Evolutionary conservation across 129 eudicot genomes (phyloP).

Genomic region (Smallanthus sonchifolius): DNA sequence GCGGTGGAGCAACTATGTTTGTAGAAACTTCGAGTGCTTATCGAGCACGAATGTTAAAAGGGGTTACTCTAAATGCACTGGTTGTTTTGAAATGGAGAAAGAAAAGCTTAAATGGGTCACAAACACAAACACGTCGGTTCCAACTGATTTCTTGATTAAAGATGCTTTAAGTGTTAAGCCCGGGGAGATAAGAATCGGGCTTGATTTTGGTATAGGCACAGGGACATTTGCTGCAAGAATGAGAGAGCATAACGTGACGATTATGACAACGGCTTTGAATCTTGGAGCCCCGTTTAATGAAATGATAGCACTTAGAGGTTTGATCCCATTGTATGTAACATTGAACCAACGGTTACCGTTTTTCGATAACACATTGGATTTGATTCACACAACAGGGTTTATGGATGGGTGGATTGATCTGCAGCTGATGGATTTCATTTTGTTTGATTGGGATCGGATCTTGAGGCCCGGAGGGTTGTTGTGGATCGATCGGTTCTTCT

Average conservation of each 20-base stretch:
- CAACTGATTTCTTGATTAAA: conserved; percentile 56
- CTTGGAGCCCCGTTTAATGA: conserved; percentile 94
- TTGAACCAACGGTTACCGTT: conserved; percentile 87
- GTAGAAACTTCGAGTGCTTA: conserved; percentile 83
- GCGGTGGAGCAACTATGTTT: conserved; percentile 76
- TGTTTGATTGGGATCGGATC: conserved; percentile 93
- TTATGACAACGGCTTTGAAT: conserved; percentile 80
- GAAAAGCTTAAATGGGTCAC: conserved; percentile 80
- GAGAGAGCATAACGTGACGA: conserved; percentile 78
- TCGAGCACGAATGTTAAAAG: conserved; percentile 73
- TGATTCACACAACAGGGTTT: conserved; percentile 86
- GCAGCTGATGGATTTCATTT: conserved; percentile 70
- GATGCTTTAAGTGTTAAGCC: conserved; percentile 74
- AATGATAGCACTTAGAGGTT: conserved; percentile 87
- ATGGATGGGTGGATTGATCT: conserved; percentile 98
- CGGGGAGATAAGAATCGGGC: conserved; percentile 82
- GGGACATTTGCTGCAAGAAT: conserved; percentile 94
- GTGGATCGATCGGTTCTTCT: conserved; percentile 90
- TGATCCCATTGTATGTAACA: conserved; percentile 71
- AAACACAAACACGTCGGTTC: conserved; percentile 50
- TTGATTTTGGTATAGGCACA: conserved; percentile 89
- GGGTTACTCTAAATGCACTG: conserved; percentile 71
- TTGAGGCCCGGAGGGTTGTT: conserved; percentile 95
- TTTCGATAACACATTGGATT: conserved; percentile 90
- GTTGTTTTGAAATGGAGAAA: conserved; percentile 93